A percentile compares a stretch with the other conserved stretches of the same genome.
phyloP scores from a whole-genome alignment of 1,284 basidiomycete species.

The Trametes versicolor region DNA sequence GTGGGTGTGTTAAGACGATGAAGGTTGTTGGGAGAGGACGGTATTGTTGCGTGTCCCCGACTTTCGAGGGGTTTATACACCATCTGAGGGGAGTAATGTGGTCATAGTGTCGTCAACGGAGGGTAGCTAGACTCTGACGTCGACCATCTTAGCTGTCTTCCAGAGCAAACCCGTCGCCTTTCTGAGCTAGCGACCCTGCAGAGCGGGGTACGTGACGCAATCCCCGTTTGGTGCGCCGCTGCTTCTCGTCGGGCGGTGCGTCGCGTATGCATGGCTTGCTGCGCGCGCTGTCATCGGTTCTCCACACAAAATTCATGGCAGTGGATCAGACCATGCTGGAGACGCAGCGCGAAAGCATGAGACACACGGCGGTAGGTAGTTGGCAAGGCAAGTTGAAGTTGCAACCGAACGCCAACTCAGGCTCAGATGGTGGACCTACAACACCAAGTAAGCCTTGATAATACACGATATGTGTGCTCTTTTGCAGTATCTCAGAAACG shows the following conservation, averaged over 20 bases:
- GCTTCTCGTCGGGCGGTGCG: not conserved
- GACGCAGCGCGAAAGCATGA: no score
- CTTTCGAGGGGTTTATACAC: slow-evolving; percentile 13
- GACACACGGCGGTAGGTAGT: no score
- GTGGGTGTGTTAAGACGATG: not conserved
- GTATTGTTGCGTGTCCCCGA: not conserved
- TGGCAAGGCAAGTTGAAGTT: no score
- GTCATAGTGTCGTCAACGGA: slow-evolving; percentile 28
- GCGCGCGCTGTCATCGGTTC: no score
- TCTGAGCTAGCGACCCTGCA: not conserved
- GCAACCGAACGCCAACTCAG: no score
- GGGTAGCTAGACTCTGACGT: slow-evolving; percentile 6
- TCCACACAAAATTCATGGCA: no score
- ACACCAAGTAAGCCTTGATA: no score
- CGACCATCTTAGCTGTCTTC: slow-evolving; percentile 4
- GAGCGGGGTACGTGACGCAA: slow-evolving; percentile 19
- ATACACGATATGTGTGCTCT: no score
- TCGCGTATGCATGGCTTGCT: not conserved
- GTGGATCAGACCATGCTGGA: no score
- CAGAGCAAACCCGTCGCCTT: slow-evolving; percentile 14
- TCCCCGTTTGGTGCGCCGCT: no score
- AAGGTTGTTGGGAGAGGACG: not conserved
- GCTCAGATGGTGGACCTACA: no score
- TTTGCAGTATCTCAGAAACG: slow-evolving; percentile 37
- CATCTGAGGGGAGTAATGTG: not conserved